A percentile compares a stretch with the other conserved stretches of the same genome.
Conservation (phyloP, 2,329 filamentous ascomycete species). For the Trichoderma arundinaceum region DNA sequence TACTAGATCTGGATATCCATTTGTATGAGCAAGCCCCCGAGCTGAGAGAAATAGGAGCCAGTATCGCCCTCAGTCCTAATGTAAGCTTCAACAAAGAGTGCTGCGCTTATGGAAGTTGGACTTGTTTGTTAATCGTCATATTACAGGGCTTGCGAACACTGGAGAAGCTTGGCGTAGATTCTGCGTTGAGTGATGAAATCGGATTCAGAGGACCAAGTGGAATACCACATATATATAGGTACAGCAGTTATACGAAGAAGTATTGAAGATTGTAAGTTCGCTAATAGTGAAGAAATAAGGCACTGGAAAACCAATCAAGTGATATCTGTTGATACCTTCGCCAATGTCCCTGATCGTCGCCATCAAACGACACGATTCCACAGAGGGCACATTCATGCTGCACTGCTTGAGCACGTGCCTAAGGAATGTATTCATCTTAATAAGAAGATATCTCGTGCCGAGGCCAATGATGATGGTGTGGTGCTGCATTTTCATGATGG, state of each 20-base stretch:
- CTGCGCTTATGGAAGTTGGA: constrained; percentile 30
- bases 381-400: constrained; percentile 55
- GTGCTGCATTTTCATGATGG: constrained; percentile 51
- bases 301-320: constrained; percentile 54
- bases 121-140: background rate
- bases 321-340: constrained; percentile 51
- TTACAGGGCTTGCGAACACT: constrained; percentile 52
- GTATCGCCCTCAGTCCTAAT: constrained; percentile 57
- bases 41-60: constrained; percentile 54
- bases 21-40: constrained; percentile 56
- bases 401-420: constrained; percentile 52
- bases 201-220: constrained; percentile 46
- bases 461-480: constrained; percentile 39
- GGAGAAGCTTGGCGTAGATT: constrained; percentile 54
- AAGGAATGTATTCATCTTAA: constrained; percentile 49
- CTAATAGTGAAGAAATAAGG: constrained; percentile 37
- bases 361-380: constrained; percentile 54
- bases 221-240: constrained; percentile 28
- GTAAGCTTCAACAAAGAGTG: background rate
- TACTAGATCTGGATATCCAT: constrained; percentile 47
- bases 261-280: no score
- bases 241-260: no score
- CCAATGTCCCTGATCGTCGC: constrained; percentile 45
- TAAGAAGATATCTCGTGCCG: constrained; percentile 47
- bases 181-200: constrained; percentile 49